Evolutionary conservation across 768 basidiomycete species (phyloP), one percentile per base, ranked within the genome.

Genomic region (Phanerochaete carnosa): DNA sequence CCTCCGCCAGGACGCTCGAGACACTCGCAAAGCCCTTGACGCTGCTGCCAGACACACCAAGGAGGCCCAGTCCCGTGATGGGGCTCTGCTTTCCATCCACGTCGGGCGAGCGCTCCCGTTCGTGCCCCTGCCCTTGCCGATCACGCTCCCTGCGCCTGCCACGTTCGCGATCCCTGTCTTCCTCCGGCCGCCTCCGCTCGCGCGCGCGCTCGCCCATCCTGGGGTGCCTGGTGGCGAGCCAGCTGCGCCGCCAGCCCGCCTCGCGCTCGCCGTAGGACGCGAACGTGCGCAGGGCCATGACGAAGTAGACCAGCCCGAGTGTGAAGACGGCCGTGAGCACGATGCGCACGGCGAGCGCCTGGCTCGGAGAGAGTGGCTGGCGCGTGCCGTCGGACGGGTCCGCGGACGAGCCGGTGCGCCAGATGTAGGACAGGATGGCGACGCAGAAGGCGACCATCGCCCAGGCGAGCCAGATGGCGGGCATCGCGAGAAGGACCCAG

Each of bases 391-490:
- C 63, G 2, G 68, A 47, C 1, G 68, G 65, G 47, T 88, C 82
- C 13, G 69, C 39, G 1, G 74, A 73, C 0, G 83, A 79, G 16
- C 86, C 88, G 0, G 81, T 80, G 45, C 84, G 77, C 88, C 87
- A 89, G 55, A 89, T 78, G 62, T 82, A 91, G 7, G 84, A 79
- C 32, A 89, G 75, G 64, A 91, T 87, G 13, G 86, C 76, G 2
- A 78, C 66, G 61, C 87, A 70, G 70, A 90, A 90, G 55, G 84
- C 76, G 4, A 89, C 75, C 80, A 91, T 86, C 0, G 89, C 84
- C 88, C 87, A 91, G 8, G 87, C 80, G 59, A 90, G 81, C 85
- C 87, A 90, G 11, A 89, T 73, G 0, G 81, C 83, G 0, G 89
- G 89, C 76, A 86, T 79, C 0, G 86, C 83, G 29, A 89, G 75